Evolutionary conservation across 225 moss, liverwort and hornwort genomes (phyloP), one percentile per base, ranked within the genome.

Genomic region (Lunularia cruciata): DNA sequence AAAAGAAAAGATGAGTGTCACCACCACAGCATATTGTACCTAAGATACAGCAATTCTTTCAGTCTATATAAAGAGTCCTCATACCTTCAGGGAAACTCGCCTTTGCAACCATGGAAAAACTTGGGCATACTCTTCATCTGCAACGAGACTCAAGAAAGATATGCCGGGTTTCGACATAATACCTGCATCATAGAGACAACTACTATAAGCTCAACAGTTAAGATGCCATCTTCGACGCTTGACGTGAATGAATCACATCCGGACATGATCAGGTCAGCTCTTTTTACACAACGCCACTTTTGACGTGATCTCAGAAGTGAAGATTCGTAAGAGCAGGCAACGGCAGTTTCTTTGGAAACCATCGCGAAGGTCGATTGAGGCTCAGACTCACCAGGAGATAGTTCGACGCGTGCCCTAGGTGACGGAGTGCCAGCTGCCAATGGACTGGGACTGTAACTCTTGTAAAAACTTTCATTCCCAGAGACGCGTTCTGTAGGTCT

Each of bases 51-150:
- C 7, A n/a, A 2, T 0, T 33, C 2, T 6, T 35, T 6, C 7
- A 12, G 2, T 43, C 43, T 1, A 43, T 16, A 43, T 43, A 43
- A 2, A 43, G 11, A 3, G 28, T 47, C 11, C 47, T 18, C 57
- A 4, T 77, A 95, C 92, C 90, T 87, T 76, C 54, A 95, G 60
- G 30, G 92, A 76, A 58, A 95, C 83, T 33, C 80, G 76, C 63
- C 63, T 54, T 69, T 78, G 90, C 30, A 95, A 77, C 76, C 77
- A 92, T 8, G 67, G 36, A 15, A 83, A 84, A 38, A 81, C 77
- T 38, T 69, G 86, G 53, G 84, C 78, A 63, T 84, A 95, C 70
- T 88, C 85, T 58, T 77, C 86, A 56, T 55, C 67, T 3, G 81
- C 77, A 31, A 92, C 83, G 58, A 78, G 76, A 61, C 69, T 70